phyloP scores from a whole-genome alignment of 1,284 basidiomycete species.

The Puccinia coronata region DNA sequence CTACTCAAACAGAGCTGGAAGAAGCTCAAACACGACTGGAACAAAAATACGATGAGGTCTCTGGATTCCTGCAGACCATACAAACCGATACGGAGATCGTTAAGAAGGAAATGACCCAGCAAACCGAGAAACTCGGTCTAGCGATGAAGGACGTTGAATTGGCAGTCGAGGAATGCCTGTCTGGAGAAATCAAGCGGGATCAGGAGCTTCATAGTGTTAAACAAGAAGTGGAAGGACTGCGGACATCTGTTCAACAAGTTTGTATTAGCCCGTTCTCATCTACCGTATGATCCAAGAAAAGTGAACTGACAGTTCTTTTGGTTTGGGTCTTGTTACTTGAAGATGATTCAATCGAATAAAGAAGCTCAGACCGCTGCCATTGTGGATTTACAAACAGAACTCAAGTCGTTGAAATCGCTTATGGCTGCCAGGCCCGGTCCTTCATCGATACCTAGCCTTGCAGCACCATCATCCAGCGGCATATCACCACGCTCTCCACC shows the following conservation, averaged over 20 bases:
- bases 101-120: slow-evolving; percentile 24
- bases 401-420: slow-evolving; percentile 42
- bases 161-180: slow-evolving; percentile 29
- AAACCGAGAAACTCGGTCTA: slow-evolving; percentile 24
- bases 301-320: background rate
- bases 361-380: slow-evolving; percentile 31
- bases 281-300: background rate
- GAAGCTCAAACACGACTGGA: slow-evolving; percentile 38
- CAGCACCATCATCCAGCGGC: background rate
- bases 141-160: slow-evolving; percentile 34
- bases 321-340: background rate
- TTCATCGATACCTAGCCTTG: background rate
- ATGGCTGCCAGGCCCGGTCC: slow-evolving; percentile 2
- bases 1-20: slow-evolving; percentile 43
- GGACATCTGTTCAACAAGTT: slow-evolving; percentile 26
- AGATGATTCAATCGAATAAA: slow-evolving; percentile 38
- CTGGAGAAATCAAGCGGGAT: slow-evolving; percentile 37
- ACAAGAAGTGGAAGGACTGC: slow-evolving; percentile 22
- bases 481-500: background rate
- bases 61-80: slow-evolving; percentile 24
- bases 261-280: background rate
- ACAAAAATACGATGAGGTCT: slow-evolving; percentile 36
- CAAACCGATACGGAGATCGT: slow-evolving; percentile 30
- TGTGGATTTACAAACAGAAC: slow-evolving; percentile 38
- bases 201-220: slow-evolving; percentile 32